Base-by-base conservation (phyloP, 2,329 filamentous ascomycete species). In the Neoascochyta sp. region DNA sequence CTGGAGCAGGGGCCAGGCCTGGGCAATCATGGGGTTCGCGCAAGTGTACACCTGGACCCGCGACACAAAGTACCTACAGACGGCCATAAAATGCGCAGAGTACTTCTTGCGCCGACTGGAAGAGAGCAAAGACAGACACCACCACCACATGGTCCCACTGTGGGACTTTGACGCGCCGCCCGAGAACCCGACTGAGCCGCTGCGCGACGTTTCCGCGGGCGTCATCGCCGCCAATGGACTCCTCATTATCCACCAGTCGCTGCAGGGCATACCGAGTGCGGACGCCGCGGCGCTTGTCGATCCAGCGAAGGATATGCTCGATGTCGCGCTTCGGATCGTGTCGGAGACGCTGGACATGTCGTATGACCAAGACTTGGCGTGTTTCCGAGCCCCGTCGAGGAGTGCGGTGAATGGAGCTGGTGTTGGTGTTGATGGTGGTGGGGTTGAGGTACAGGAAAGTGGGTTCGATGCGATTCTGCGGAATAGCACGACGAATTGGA, bases 141-240 rank as follows among this genome's bases (percentile, higher is more conserved):
- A 50, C 12, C 43, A 53, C 22, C 40, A 30, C 2, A 22, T 57
- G 1, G 65, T 73, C 0, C 69, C 71, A 1, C 58, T 63, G 2
- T 75, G 70, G 71, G 71, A 75, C 32, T 74, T 74, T 24, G 66
- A 74, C 36, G 71, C 71, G 0, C 71, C 71, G 27, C 49, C 52
- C 41, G 16, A 68, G 54, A 25, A 67, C 45, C 11, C 38, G 0
- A 13, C 16, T 3, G 47, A 53, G 7, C 56, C 56, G 7, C 24
- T 61, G 3, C 40, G 65, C 9, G 66, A 69, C 31, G 59, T 61
- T 0, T 65, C 60, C 1, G 66, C 65, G 0, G 66, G 59, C 1
- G 52, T 65, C 4, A 62, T 68, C 16, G 60, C 65, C 2, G 65
- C 64, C 0, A 68, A 69, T 27, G 66, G 65, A 0, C 29, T 69